Base-by-base conservation (phyloP, 768 basidiomycete genomes). In the Galerina sulciceps region DNA sequence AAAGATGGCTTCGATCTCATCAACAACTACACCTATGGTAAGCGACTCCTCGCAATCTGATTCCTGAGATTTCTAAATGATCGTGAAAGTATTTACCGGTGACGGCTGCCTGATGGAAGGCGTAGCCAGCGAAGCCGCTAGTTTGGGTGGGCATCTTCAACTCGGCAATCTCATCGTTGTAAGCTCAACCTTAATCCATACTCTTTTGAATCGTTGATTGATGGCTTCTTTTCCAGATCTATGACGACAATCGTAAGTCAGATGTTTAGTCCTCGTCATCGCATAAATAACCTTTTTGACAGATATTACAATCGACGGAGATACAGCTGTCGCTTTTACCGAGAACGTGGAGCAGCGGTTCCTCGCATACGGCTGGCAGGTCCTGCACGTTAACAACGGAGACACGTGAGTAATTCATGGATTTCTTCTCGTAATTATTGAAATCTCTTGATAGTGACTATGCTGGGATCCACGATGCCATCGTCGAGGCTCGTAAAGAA, bases 21-120 rank as follows among this genome's bases (percentile, higher is more conserved):
- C 69, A 86, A 89, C 75, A 95, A 95, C 79, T 89, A 86, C 75
- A 95, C 93, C 57, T 98, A 94, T 73, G 90, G 93, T 92, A 65
- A 52, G 73, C 41, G 20, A 9, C 52, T 22, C 18, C 49, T 53
- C 26, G 26, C 26, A 31, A 31, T 50, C 51, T 57, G 45, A 37
- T 18, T 49, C n/a, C 31, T 10, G 49, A 43, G 57, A 44, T 53
- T 38, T 56, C 55, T 53, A 49, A 58, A 50, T 18, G 47, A 58
- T 8, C 53, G 56, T 48, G 51, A 17, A 60, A 93, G 93, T 90
- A 51, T 96, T 97, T 80, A 82, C 85, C 59, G 96, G 96, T 67
- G 96, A 98, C 75, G 96, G 96, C 45, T 98, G 96, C 77, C 82
- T 98, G 53, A 95, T 96, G 91, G 96, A 98, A 76, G 96, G 96